Evolutionary conservation across 2,329 filamentous ascomycete genomes (phyloP).

Genomic region (Thielaviopsis euricoi): DNA sequence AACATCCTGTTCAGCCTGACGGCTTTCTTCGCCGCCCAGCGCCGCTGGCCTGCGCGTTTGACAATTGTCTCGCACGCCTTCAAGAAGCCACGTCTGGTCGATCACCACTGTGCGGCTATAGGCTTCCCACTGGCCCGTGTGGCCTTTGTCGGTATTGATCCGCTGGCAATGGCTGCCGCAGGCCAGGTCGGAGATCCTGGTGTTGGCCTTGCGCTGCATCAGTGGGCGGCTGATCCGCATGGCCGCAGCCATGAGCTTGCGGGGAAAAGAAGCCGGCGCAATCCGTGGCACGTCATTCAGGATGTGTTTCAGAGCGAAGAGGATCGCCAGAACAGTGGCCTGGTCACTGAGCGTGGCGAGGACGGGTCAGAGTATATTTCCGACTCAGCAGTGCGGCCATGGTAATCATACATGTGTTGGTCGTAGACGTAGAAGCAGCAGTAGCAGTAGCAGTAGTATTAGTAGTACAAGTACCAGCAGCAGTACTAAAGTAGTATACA

Average conservation of each 20-base stretch:
- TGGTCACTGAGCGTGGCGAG: conserved; percentile 20
- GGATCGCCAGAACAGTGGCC: conserved; percentile 21
- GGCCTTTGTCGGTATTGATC: conserved; percentile 47
- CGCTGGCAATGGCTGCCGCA: conserved; percentile 25
- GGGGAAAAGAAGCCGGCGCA: conserved; percentile 31
- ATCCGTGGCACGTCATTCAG: conserved; percentile 31
- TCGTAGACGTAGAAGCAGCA: too few species aligned
- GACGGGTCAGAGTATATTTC: conserved; percentile 26
- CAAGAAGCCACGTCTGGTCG: conserved; percentile 45
- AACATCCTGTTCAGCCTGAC: conserved; percentile 64
- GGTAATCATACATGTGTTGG: conserved; percentile 16
- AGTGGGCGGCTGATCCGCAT: conserved; percentile 37
- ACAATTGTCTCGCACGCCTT: conserved; percentile 56
- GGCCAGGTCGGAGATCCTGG: conserved; percentile 27
- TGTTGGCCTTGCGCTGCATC: conserved; percentile 24
- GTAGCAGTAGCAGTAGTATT: too few species aligned
- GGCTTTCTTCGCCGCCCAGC: conserved; percentile 25
- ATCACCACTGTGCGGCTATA: conserved; percentile 48
- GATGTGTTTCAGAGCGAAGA: conserved; percentile 24
- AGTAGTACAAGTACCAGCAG: too few species aligned
- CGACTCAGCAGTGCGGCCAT: conserved; percentile 23
- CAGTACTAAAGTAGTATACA: too few species aligned
- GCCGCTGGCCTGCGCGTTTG: conserved; percentile 37
- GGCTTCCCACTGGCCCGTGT: conserved; percentile 31
- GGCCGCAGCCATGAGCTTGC: conserved; percentile 28